These are phyloP conservation scores for Avena atlantica DNA, from an alignment of 176 grass and related monocot species.

Conservation along the genomic window DNA sequence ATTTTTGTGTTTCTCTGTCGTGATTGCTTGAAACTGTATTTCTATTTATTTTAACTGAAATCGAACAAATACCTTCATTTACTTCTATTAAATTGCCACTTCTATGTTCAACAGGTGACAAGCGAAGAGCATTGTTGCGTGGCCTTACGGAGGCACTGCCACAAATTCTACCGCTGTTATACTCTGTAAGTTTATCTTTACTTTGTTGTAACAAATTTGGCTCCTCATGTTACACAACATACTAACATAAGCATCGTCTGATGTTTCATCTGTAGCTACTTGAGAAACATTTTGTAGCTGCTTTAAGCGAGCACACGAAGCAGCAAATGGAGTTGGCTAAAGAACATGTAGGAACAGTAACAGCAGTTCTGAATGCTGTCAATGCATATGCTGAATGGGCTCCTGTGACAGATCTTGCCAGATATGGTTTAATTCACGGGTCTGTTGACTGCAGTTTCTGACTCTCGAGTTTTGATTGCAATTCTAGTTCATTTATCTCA, in stretches of 20 bases:
- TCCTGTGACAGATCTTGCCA: slow-evolving; percentile 89
- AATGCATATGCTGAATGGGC: slow-evolving; percentile 99
- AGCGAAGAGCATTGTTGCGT: slow-evolving; percentile 77
- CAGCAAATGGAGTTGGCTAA: slow-evolving; percentile 81
- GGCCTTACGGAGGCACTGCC: slow-evolving; percentile 89
- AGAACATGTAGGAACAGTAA: slow-evolving; percentile 81
- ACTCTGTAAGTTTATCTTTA: slow-evolving; percentile 73
- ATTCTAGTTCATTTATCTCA: slow-evolving; percentile 35
- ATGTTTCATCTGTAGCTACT: slow-evolving; percentile 67
- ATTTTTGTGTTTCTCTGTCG: slow-evolving; percentile 12
- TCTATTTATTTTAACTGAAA: slow-evolving; percentile 20
- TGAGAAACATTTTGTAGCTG: slow-evolving; percentile 92
- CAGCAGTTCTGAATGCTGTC: slow-evolving; percentile 87
- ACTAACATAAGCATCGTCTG: slow-evolving; percentile 35
- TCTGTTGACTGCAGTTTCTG: slow-evolving; percentile 45
- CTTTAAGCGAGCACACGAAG: slow-evolving; percentile 71
- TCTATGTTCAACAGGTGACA: slow-evolving; percentile 70
- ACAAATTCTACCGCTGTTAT: slow-evolving; percentile 86
- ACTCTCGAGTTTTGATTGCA: neutral
- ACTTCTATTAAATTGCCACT: slow-evolving; percentile 32
- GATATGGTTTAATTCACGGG: slow-evolving; percentile 95
- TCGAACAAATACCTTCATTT: neutral
- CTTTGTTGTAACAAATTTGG: slow-evolving; percentile 20
- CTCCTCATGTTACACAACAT: slow-evolving; percentile 20
- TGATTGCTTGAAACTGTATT: slow-evolving; percentile 32